Percentiles rank a stretch among this genome's conserved stretches.
These are phyloP conservation scores for Fusarium solani-melongenae DNA, from an alignment of 2,329 filamentous ascomycete species.

Conservation along the genomic window DNA sequence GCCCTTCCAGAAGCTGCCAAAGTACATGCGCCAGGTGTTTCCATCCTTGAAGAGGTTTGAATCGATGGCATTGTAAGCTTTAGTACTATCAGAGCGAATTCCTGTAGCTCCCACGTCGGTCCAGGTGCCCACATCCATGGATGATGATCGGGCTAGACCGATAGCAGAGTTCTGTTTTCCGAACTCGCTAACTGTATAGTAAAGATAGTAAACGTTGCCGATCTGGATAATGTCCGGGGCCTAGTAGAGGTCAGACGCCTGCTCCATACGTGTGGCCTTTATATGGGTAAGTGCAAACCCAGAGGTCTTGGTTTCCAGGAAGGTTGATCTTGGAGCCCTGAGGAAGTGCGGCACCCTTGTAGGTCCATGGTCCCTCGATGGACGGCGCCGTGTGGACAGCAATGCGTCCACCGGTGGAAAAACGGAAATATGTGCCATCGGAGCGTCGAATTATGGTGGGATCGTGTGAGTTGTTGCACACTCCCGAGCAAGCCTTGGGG, in stretches of 20 bases:
- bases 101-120: constrained; percentile 68
- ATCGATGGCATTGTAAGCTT: constrained; percentile 71
- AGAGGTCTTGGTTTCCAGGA: constrained; percentile 55
- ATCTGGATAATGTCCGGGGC: constrained; percentile 51
- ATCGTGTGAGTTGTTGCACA: constrained; percentile 51
- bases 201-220: constrained; percentile 70
- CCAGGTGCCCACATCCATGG: constrained; percentile 66
- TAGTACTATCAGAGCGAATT: constrained; percentile 57
- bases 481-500: constrained; percentile 52
- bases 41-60: constrained; percentile 59
- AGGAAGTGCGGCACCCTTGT: constrained; percentile 52
- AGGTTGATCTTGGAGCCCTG: constrained; percentile 52
- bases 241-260: background rate
- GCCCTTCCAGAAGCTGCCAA: constrained; percentile 76
- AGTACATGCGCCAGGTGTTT: constrained; percentile 64
- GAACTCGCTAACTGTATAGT: constrained; percentile 73
- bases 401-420: constrained; percentile 55
- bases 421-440: constrained; percentile 56
- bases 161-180: constrained; percentile 71
- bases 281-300: constrained; percentile 48
- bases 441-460: constrained; percentile 52
- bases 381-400: constrained; percentile 51
- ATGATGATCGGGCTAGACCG: constrained; percentile 60
- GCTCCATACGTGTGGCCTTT: background rate
- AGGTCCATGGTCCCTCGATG: constrained; percentile 55